Evolutionary conservation across 192 early-diverging fungal species (phyloP).

Genomic region (Rhizoclosmatium sp.): DNA sequence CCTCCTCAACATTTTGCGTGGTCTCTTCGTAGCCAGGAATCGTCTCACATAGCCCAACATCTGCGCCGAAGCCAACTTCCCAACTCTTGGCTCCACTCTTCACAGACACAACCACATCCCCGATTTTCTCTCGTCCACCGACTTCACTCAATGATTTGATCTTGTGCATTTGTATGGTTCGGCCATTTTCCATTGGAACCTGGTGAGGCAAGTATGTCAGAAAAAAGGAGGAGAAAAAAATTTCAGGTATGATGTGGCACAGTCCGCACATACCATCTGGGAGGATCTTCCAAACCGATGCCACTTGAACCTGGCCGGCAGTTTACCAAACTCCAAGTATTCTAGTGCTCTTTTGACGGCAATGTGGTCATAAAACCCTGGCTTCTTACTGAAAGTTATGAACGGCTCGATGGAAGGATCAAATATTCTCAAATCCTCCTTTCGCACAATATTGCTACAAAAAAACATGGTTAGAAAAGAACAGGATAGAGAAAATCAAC

Average conservation of each 20-base stretch:
- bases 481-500: background rate
- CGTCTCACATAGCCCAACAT: background rate
- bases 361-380: conserved; percentile 40
- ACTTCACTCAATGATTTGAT: background rate
- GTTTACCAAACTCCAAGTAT: conserved; percentile 32
- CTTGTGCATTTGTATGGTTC: background rate
- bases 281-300: conserved; percentile 11
- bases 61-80: background rate
- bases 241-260: background rate
- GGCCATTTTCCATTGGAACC: background rate
- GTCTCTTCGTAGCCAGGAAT: conserved; percentile 13
- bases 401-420: conserved; percentile 51
- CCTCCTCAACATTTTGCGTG: background rate
- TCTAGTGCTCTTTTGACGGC: conserved; percentile 34
- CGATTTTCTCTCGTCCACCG: background rate
- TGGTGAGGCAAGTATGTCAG: background rate
- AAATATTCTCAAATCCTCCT: conserved; percentile 43
- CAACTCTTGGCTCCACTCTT: background rate
- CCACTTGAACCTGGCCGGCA: conserved; percentile 24
- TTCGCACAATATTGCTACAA: conserved; percentile 37
- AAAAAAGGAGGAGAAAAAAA: conserved; percentile 6
- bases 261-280: background rate
- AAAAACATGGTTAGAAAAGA: background rate
- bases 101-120: background rate
- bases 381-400: conserved; percentile 39